Evolutionary conservation across 345 rosid genomes (phyloP).

Genomic region (Excoecaria cochinchinensis): DNA sequence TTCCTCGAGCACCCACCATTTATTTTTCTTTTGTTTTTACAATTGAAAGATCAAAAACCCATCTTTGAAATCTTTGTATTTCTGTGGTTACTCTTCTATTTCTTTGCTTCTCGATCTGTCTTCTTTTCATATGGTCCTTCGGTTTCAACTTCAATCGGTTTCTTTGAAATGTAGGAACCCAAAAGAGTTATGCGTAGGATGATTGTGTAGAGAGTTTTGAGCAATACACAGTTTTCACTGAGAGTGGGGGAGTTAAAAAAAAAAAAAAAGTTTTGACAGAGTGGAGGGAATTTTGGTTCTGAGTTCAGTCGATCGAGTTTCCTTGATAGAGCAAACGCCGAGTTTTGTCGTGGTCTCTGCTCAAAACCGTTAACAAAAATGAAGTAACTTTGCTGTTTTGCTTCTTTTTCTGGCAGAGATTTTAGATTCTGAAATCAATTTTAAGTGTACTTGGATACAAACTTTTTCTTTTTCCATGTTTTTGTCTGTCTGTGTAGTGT

Average conservation of each 20-base stretch:
- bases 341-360: background rate
- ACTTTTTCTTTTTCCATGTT: background rate
- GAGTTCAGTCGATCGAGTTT: background rate
- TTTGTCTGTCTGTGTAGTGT: background rate
- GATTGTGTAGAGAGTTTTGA: background rate
- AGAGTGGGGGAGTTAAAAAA: background rate
- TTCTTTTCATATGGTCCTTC: too few relatives aligned
- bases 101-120: too few relatives aligned
- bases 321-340: background rate
- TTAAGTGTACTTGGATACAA: background rate
- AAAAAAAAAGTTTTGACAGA: background rate
- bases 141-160: too few relatives aligned
- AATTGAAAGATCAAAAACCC: too few relatives aligned
- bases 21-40: too few relatives aligned
- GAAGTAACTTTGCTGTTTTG: background rate
- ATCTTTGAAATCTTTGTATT: too few relatives aligned
- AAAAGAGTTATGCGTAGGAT: too few relatives aligned
- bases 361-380: background rate
- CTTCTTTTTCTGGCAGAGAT: background rate
- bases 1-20: too few relatives aligned
- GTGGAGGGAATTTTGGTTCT: background rate
- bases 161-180: too few relatives aligned
- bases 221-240: background rate
- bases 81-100: too few relatives aligned
- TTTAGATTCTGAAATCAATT: background rate